A percentile compares a stretch with the other conserved stretches of the same genome.
Conservation (phyloP, 2,329 filamentous ascomycete species). For the Trichoderma afroharzianum region DNA sequence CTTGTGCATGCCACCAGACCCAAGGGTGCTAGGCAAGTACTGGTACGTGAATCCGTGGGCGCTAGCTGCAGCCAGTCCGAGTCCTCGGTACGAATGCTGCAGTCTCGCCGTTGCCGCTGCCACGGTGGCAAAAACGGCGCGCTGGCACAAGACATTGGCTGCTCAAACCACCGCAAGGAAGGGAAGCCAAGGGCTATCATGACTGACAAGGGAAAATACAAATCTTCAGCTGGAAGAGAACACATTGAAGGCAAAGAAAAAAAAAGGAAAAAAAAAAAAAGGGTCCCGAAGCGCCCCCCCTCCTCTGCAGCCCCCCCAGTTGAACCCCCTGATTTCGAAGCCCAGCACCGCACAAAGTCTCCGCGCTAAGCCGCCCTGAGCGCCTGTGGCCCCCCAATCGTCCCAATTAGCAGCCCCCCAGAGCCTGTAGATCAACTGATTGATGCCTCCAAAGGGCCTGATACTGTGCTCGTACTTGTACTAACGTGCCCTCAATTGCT, state of each 20-base stretch:
- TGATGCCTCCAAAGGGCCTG: constrained; percentile 3
- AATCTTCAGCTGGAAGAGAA: background rate
- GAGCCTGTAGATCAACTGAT: constrained; percentile 17
- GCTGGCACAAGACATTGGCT: background rate
- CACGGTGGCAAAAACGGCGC: background rate
- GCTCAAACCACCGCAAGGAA: background rate
- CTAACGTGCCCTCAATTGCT: background rate
- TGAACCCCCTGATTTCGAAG: constrained; percentile 11
- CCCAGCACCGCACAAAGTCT: background rate
- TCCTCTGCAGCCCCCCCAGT: constrained; percentile 5
- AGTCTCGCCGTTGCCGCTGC: background rate
- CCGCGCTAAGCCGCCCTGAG: constrained; percentile 6
- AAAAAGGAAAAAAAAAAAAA: background rate
- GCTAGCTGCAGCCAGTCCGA: background rate
- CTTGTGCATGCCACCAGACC: background rate
- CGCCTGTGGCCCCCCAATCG: background rate
- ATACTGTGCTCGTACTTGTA: background rate
- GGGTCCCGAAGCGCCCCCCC: constrained; percentile 6
- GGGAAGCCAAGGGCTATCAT: background rate
- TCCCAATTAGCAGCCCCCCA: constrained; percentile 13
- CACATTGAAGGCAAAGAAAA: background rate
- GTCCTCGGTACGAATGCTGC: background rate
- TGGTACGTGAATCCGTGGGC: background rate
- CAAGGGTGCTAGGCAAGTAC: background rate
- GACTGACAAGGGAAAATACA: background rate